phyloP scores from a whole-genome alignment of 805 yeast species.

The Lipomyces sp. region DNA sequence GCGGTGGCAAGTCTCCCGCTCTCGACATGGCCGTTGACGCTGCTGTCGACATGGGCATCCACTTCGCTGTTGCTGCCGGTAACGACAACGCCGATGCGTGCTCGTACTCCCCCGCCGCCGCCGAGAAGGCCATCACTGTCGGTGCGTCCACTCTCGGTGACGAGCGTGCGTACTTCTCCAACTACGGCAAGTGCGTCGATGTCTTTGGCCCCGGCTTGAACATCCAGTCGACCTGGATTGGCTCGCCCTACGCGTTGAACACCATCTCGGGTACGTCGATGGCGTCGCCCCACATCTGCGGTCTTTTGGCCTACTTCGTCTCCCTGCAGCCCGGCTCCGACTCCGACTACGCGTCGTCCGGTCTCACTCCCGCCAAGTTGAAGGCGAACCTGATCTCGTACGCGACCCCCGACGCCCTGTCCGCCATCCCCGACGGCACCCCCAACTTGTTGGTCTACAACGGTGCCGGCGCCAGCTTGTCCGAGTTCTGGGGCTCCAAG shows the following conservation, averaged over 20 bases:
- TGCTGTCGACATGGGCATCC: constrained; percentile 54
- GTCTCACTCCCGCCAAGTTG: constrained; percentile 44
- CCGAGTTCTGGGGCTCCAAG: constrained; percentile 46
- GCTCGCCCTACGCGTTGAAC: constrained; percentile 50
- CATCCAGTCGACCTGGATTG: constrained; percentile 54
- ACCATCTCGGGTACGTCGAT: constrained; percentile 60
- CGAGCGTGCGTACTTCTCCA: constrained; percentile 90
- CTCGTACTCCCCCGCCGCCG: constrained; percentile 58
- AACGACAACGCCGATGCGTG: constrained; percentile 61
- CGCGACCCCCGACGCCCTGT: constrained; percentile 49
- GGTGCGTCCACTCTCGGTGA: constrained; percentile 92
- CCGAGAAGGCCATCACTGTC: constrained; percentile 74
- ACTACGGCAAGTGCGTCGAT: constrained; percentile 94
- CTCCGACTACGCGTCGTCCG: constrained; percentile 48
- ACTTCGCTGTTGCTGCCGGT: constrained; percentile 63
- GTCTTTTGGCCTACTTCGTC: constrained; percentile 54
- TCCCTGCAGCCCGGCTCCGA: constrained; percentile 52
- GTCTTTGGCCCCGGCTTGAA: constrained; percentile 91
- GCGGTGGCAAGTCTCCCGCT: constrained; percentile 56
- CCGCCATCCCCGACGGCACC: constrained; percentile 48
- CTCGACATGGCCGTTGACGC: constrained; percentile 59
- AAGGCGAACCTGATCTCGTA: constrained; percentile 45
- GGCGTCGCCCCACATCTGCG: constrained; percentile 62
- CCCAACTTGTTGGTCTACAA: constrained; percentile 60
- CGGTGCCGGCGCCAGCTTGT: constrained; percentile 54